phyloP scores from a whole-genome alignment of 2,329 filamentous ascomycete genomes.

The Lecanicillium sp. region DNA sequence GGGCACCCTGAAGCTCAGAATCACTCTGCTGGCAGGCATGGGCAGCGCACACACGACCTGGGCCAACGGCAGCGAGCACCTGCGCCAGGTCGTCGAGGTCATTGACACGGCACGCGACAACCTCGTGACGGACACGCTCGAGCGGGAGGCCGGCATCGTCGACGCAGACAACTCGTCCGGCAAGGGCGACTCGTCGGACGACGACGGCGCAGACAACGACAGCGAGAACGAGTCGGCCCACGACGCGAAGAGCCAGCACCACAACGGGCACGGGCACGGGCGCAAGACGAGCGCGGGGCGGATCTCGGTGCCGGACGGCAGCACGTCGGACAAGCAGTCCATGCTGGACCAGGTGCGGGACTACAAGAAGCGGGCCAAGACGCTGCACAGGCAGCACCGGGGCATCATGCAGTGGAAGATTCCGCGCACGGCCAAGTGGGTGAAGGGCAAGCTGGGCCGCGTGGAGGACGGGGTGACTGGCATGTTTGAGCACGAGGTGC shows the following conservation, averaged over 20 bases:
- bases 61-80: constrained; percentile 28
- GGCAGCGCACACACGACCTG: constrained; percentile 31
- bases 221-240: not conserved
- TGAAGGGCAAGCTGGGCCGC: constrained; percentile 47
- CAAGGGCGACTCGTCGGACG: constrained; percentile 23
- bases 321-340: constrained; percentile 36
- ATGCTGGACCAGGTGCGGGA: constrained; percentile 48
- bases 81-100: constrained; percentile 39
- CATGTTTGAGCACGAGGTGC: constrained; percentile 48
- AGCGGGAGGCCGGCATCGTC: constrained; percentile 31
- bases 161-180: constrained; percentile 26
- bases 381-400: constrained; percentile 58
- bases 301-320: constrained; percentile 28
- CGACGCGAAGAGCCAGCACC: constrained; percentile 8
- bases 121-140: constrained; percentile 24
- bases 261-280: not conserved
- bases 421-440: constrained; percentile 43
- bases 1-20: constrained; percentile 37
- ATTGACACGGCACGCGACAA: constrained; percentile 36
- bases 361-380: constrained; percentile 53
- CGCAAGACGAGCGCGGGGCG: constrained; percentile 17
- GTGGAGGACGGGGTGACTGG: constrained; percentile 53
- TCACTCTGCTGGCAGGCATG: constrained; percentile 32
- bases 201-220: constrained; percentile 15
- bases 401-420: constrained; percentile 68